These are phyloP conservation scores for Talaromyces nanjingensis DNA, from an alignment of 495 filamentous ascomycete genomes.

Conservation along the genomic window DNA sequence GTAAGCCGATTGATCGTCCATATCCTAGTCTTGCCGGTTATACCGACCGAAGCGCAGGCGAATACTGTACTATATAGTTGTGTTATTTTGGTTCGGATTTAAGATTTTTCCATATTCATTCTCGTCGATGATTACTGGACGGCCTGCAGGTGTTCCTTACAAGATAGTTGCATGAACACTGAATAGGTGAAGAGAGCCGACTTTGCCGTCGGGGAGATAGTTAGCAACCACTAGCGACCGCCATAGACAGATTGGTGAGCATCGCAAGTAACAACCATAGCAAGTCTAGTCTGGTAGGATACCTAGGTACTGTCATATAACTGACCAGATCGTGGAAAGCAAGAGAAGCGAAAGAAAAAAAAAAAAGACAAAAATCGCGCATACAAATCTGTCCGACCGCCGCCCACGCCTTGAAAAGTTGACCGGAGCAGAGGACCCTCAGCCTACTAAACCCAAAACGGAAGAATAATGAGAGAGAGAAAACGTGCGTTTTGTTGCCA, in stretches of 20 bases:
- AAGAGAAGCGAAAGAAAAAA: neutral
- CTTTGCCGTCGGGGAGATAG: slow-evolving; percentile 1
- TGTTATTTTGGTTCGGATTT: neutral
- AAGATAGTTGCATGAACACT: neutral
- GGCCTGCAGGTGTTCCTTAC: too few relatives aligned
- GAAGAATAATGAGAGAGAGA: neutral
- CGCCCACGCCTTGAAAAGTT: neutral
- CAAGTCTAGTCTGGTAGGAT: slow-evolving; percentile 1
- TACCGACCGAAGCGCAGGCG: neutral
- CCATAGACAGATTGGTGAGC: too few relatives aligned
- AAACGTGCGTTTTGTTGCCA: neutral
- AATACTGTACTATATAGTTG: neutral
- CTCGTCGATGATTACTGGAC: too few relatives aligned
- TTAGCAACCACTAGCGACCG: neutral
- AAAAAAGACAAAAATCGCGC: slow-evolving; percentile 6
- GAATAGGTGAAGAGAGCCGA: neutral
- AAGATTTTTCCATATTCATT: neutral
- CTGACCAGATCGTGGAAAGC: neutral
- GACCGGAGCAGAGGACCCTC: neutral
- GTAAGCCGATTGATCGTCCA: neutral
- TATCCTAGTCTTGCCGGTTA: neutral
- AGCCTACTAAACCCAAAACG: neutral
- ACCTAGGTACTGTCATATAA: neutral
- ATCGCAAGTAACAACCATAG: neutral
- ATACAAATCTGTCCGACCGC: slow-evolving; percentile 10